Evolutionary conservation across 495 filamentous ascomycete species (phyloP).

Genomic region (Hyphodiscus hymeniophilus): DNA sequence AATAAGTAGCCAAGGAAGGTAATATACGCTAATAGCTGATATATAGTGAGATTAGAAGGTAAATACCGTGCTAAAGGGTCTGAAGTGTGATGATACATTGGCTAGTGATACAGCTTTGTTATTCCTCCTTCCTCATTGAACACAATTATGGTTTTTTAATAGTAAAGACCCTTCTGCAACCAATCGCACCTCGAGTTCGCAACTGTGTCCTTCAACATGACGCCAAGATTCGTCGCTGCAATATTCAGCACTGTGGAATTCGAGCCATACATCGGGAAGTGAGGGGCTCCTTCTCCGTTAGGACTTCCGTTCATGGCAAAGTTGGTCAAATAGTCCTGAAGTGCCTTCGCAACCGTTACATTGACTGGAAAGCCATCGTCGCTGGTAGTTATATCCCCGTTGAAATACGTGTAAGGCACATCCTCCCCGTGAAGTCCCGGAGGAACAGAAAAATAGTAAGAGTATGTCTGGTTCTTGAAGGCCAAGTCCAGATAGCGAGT

Average conservation of each 20-base stretch:
- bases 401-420: constrained; percentile 43
- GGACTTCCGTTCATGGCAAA: constrained; percentile 38
- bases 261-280: constrained; percentile 15
- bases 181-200: constrained; percentile 28
- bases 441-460: constrained; percentile 53
- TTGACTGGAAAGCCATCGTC: constrained; percentile 14
- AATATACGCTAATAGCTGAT: too few species aligned
- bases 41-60: too few species aligned
- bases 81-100: too few species aligned
- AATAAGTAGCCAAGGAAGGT: too few species aligned
- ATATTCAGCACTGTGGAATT: constrained; percentile 13
- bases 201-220: constrained; percentile 13
- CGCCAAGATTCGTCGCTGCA: constrained; percentile 4
- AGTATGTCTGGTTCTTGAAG: constrained; percentile 29
- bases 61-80: too few species aligned
- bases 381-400: constrained; percentile 30
- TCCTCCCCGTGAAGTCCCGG: constrained; percentile 48
- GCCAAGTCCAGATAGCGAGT: constrained; percentile 30
- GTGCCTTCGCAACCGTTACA: constrained; percentile 29
- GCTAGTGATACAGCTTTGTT: too few species aligned
- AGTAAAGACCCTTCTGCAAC: constrained; percentile 37
- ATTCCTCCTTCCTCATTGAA: too few species aligned
- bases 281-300: constrained; percentile 14
- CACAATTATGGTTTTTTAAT: neutral
- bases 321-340: constrained; percentile 53